Percentiles rank a stretch among this genome's conserved stretches.
These are phyloP conservation scores for Strombidium stylifer DNA, from an alignment of 73 alveolate species.

Conservation along the genomic window DNA sequence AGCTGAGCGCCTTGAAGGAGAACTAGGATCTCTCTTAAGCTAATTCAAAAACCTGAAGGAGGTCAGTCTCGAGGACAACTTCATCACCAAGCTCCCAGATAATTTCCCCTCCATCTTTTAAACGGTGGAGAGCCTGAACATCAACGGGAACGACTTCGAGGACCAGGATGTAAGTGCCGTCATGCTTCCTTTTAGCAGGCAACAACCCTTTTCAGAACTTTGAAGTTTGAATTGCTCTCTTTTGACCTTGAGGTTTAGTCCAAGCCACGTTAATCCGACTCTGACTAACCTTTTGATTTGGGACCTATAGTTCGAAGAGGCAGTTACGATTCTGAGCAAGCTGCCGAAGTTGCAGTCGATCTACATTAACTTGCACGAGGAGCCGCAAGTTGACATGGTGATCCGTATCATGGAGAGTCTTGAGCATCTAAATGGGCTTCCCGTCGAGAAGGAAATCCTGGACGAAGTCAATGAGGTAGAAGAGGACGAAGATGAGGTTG, in stretches of 20 bases:
- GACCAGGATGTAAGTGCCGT: too few relatives aligned
- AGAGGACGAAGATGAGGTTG: slow-evolving; percentile 43
- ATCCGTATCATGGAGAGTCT: slow-evolving; percentile 59
- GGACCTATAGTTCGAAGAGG: slow-evolving; percentile 54
- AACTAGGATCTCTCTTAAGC: slow-evolving; percentile 57
- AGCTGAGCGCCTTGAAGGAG: slow-evolving; percentile 47
- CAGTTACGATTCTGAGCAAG: slow-evolving; percentile 58
- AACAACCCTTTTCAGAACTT: too few relatives aligned
- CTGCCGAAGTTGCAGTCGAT: slow-evolving; percentile 61
- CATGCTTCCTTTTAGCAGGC: too few relatives aligned
- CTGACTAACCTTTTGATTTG: too few relatives aligned
- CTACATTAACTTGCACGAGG: slow-evolving; percentile 61
- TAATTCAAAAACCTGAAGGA: slow-evolving; percentile 65
- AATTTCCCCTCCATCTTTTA: slow-evolving; percentile 54
- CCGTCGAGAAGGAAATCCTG: slow-evolving; percentile 63
- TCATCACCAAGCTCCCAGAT: slow-evolving; percentile 55
- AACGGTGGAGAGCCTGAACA: slow-evolving; percentile 58
- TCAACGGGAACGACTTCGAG: slow-evolving; percentile 69
- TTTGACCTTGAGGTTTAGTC: too few relatives aligned
- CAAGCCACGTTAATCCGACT: too few relatives aligned
- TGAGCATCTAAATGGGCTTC: slow-evolving; percentile 57
- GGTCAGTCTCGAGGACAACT: slow-evolving; percentile 67
- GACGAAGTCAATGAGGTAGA: too few relatives aligned
- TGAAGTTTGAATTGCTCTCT: too few relatives aligned
- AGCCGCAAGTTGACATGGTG: slow-evolving; percentile 71